Conservation (phyloP, 306 rosid species). For the Ormosia semicastrata region DNA sequence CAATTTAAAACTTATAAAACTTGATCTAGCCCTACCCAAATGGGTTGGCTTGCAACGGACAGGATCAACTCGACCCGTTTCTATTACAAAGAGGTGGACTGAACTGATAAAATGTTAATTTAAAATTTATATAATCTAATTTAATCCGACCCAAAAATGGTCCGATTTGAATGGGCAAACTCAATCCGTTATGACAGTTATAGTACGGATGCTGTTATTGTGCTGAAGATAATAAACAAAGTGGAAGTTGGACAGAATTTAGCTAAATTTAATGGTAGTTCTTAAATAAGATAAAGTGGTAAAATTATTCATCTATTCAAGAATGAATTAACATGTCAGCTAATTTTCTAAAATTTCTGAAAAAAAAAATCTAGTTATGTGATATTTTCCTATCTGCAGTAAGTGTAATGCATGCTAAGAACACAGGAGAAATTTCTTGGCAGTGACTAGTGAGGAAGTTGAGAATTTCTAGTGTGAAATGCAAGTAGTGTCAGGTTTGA, state of each 20-base stretch:
- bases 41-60: too few relatives aligned
- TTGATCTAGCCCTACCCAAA: too few relatives aligned
- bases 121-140: too few relatives aligned
- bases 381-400: background rate
- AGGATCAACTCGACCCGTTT: too few relatives aligned
- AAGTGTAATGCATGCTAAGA: background rate
- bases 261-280: background rate
- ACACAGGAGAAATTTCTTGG: background rate
- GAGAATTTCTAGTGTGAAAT: background rate
- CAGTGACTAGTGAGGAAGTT: background rate
- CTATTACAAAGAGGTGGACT: too few relatives aligned
- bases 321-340: too few relatives aligned
- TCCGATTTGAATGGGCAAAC: too few relatives aligned
- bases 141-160: too few relatives aligned
- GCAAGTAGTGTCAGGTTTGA: background rate
- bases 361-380: background rate
- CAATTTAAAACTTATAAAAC: too few relatives aligned
- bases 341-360: background rate
- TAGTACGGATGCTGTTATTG: too few relatives aligned
- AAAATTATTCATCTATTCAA: background rate
- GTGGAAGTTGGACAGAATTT: background rate
- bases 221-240: background rate
- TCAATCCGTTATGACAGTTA: too few relatives aligned
- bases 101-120: too few relatives aligned
- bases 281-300: background rate